Percentiles rank a stretch among this genome's conserved stretches.
phyloP scores from a whole-genome alignment of 495 filamentous ascomycete species.

The Aspergillus avenaceus region DNA sequence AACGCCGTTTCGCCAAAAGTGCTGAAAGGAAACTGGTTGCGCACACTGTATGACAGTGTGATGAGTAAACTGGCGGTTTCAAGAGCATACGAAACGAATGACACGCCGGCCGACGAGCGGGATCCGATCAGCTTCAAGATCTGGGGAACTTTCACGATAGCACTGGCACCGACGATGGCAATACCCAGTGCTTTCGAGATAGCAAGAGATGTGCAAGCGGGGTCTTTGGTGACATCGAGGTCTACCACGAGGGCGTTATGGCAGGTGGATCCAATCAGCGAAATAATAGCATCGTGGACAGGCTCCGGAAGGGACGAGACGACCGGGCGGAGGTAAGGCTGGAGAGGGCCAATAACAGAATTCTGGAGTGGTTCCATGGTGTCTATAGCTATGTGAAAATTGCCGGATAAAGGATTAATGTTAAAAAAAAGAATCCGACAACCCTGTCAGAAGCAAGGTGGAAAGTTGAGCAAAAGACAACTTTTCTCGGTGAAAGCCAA shows the following conservation, averaged over 20 bases:
- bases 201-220: slow-evolving; percentile 75
- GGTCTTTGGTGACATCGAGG: slow-evolving; percentile 64
- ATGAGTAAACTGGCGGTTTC: slow-evolving; percentile 84
- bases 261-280: slow-evolving; percentile 77
- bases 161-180: slow-evolving; percentile 81
- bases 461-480: neutral
- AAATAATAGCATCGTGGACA: slow-evolving; percentile 67
- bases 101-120: slow-evolving; percentile 73
- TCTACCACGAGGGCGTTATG: slow-evolving; percentile 79
- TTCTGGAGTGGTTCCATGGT: slow-evolving; percentile 41
- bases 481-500: neutral
- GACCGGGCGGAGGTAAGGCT: slow-evolving; percentile 65
- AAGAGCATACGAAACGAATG: slow-evolving; percentile 85
- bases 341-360: slow-evolving; percentile 59
- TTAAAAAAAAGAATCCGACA: neutral
- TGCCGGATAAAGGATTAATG: too few relatives aligned
- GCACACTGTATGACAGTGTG: slow-evolving; percentile 81
- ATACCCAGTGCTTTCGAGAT: slow-evolving; percentile 90
- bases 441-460: neutral
- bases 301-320: slow-evolving; percentile 75
- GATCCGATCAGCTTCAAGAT: slow-evolving; percentile 85
- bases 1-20: slow-evolving; percentile 93
- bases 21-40: slow-evolving; percentile 88
- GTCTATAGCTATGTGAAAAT: too few relatives aligned
- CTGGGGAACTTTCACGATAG: slow-evolving; percentile 93